phyloP scores from a whole-genome alignment of 2,329 filamentous ascomycete genomes.

The Colletotrichum lini region DNA sequence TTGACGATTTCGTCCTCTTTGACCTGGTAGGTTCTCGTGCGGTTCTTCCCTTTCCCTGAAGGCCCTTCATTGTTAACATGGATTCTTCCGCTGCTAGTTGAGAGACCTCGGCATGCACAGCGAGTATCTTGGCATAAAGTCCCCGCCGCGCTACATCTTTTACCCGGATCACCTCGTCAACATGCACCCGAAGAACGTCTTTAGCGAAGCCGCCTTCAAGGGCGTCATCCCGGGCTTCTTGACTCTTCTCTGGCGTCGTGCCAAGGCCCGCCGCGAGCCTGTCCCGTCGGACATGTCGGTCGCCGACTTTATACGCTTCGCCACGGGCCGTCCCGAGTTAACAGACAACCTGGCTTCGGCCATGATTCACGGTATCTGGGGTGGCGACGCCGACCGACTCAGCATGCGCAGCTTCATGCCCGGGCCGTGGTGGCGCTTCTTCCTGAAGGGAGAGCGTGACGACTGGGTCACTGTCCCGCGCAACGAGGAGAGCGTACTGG shows the following conservation, averaged over 20 bases:
- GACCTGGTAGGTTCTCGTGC: slow-evolving; percentile 72
- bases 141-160: slow-evolving; percentile 79
- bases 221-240: slow-evolving; percentile 49
- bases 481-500: slow-evolving; percentile 50
- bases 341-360: slow-evolving; percentile 84
- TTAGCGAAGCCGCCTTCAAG: slow-evolving; percentile 52
- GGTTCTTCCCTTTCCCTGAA: slow-evolving; percentile 42
- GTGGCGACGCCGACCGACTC: slow-evolving; percentile 86
- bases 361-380: slow-evolving; percentile 89
- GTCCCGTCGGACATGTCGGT: slow-evolving; percentile 76
- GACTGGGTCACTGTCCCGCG: slow-evolving; percentile 46
- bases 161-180: slow-evolving; percentile 80
- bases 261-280: slow-evolving; percentile 41
- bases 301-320: slow-evolving; percentile 73
- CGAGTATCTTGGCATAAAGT: slow-evolving; percentile 19
- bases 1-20: slow-evolving; percentile 76
- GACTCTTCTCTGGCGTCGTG: slow-evolving; percentile 54
- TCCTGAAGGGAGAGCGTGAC: slow-evolving; percentile 43
- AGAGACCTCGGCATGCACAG: slow-evolving; percentile 32
- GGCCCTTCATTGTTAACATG: slow-evolving; percentile 31
- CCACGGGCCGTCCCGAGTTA: slow-evolving; percentile 65
- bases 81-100: slow-evolving; percentile 4
- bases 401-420: slow-evolving; percentile 75
- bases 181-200: slow-evolving; percentile 21
- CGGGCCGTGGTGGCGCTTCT: slow-evolving; percentile 61